These are phyloP conservation scores for Stemphylium lycopersici DNA, from an alignment of 2,329 filamentous ascomycete species.

Conservation along the genomic window DNA sequence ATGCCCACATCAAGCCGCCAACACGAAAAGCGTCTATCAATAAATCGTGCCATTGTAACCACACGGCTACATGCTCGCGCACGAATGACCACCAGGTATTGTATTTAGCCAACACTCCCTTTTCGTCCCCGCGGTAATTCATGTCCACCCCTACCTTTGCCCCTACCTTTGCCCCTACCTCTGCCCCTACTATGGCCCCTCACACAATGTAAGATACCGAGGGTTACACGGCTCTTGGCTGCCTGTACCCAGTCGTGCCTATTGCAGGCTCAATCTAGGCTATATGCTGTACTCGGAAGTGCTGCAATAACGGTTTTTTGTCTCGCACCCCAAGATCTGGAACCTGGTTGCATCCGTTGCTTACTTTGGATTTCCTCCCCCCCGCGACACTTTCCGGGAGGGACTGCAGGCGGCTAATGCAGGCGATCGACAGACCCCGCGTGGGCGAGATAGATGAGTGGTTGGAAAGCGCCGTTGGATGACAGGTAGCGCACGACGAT, in stretches of 20 bases:
- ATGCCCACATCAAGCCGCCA: not conserved
- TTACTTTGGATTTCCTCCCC: slow-evolving; percentile 16
- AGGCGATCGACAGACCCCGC: slow-evolving; percentile 36
- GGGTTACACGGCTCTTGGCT: slow-evolving; percentile 33
- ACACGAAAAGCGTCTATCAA: slow-evolving; percentile 10
- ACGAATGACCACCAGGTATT: not conserved
- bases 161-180: slow-evolving; percentile 9
- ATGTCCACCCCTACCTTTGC: slow-evolving; percentile 4
- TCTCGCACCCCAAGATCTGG: slow-evolving; percentile 29
- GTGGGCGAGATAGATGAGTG: slow-evolving; percentile 14
- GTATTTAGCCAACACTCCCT: slow-evolving; percentile 18
- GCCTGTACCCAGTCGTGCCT: slow-evolving; percentile 30
- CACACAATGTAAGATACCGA: slow-evolving; percentile 21
- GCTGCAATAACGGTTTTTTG: slow-evolving; percentile 31
- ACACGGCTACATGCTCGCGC: slow-evolving; percentile 1
- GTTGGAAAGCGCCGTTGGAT: slow-evolving; percentile 23
- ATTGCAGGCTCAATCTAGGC: slow-evolving; percentile 27
- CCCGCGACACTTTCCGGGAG: slow-evolving; percentile 29
- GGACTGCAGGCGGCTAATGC: slow-evolving; percentile 36
- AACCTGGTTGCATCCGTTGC: slow-evolving; percentile 21
- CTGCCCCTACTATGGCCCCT: slow-evolving; percentile 11
- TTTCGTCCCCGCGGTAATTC: not conserved
- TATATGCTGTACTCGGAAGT: slow-evolving; percentile 22
- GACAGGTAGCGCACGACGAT: slow-evolving; percentile 27
- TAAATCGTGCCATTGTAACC: not conserved